Percentiles rank a stretch among this genome's conserved stretches.
Evolutionary conservation across 108 stramenopile genomes (phyloP).

Genomic region (Pseudonitzschia multiseries): DNA sequence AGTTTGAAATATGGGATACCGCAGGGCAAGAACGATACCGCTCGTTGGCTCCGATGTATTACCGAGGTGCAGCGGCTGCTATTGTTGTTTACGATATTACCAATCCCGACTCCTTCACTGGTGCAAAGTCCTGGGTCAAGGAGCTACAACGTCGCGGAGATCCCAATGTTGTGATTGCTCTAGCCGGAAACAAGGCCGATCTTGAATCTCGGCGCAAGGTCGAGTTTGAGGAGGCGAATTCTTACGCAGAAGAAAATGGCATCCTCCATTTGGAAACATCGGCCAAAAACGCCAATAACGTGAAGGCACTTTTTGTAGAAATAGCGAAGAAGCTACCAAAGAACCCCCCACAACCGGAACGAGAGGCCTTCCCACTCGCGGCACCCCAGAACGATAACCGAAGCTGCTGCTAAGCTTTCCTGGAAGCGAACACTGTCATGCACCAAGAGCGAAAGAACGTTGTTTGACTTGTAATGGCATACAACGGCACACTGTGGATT

Average conservation of each 20-base stretch:
- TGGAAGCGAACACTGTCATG: not conserved
- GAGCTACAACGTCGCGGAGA: conserved; percentile 98
- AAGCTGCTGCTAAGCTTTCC: conserved; percentile 80
- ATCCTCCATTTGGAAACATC: conserved; percentile 95
- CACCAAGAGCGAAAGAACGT: not conserved
- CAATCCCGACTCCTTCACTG: conserved; percentile 94
- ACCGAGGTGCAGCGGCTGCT: conserved; percentile 68
- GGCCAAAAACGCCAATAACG: conserved; percentile 95
- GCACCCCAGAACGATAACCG: conserved; percentile 80
- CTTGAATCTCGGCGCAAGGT: conserved; percentile 85
- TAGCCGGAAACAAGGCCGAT: conserved; percentile 97
- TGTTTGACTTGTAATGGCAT: too few species aligned
- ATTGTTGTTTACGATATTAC: conserved; percentile 96
- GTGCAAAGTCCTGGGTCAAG: conserved; percentile 98
- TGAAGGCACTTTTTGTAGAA: conserved; percentile 85
- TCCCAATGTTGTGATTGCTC: conserved; percentile 96
- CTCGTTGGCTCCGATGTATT: conserved; percentile 96
- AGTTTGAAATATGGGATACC: conserved; percentile 99
- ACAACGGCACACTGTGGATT: too few species aligned
- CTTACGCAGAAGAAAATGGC: conserved; percentile 92
- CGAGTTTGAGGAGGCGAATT: conserved; percentile 90
- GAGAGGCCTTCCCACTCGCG: conserved; percentile 92
- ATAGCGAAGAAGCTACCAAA: conserved; percentile 95
- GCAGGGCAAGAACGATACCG: conserved; percentile 97
- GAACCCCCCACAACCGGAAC: conserved; percentile 81